A percentile compares a stretch with the other conserved stretches of the same genome.
Conservation (phyloP, 2,329 filamentous ascomycete species). For the Sclerotinia trifoliorum region DNA sequence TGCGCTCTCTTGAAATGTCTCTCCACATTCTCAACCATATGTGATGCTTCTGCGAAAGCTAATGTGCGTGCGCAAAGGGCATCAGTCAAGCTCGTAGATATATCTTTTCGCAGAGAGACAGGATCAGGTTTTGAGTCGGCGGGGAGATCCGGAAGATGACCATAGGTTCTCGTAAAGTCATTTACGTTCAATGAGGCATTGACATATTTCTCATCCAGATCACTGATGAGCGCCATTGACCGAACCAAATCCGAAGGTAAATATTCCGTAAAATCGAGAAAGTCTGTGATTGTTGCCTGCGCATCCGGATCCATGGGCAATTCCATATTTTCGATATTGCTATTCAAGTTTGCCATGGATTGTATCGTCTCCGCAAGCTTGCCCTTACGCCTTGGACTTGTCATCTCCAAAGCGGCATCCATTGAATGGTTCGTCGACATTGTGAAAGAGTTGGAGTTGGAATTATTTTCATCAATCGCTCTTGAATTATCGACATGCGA, state of each 20-base stretch:
- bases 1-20: conserved; percentile 61
- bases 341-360: conserved; percentile 37
- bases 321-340: conserved; percentile 36
- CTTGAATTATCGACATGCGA: conserved; percentile 23
- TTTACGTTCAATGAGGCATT: conserved; percentile 55
- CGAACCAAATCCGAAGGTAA: conserved; percentile 65
- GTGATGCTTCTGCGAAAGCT: conserved; percentile 59
- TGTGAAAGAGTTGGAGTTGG: conserved; percentile 13
- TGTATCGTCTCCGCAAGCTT: conserved; percentile 39
- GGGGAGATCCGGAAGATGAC: conserved; percentile 51
- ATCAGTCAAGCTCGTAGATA: conserved; percentile 56
- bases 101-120: conserved; percentile 55
- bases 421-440: conserved; percentile 32
- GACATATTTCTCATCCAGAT: conserved; percentile 60
- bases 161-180: conserved; percentile 57
- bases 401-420: conserved; percentile 32
- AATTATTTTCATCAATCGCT: conserved; percentile 18
- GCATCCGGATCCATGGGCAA: conserved; percentile 59
- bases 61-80: conserved; percentile 57
- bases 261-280: conserved; percentile 63
- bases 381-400: conserved; percentile 37
- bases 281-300: conserved; percentile 68
- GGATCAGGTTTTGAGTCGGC: conserved; percentile 50
- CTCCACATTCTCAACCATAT: conserved; percentile 62
- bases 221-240: conserved; percentile 63